Conservation (phyloP, 2,329 filamentous ascomycete species). For the Cladosporium sp. region DNA sequence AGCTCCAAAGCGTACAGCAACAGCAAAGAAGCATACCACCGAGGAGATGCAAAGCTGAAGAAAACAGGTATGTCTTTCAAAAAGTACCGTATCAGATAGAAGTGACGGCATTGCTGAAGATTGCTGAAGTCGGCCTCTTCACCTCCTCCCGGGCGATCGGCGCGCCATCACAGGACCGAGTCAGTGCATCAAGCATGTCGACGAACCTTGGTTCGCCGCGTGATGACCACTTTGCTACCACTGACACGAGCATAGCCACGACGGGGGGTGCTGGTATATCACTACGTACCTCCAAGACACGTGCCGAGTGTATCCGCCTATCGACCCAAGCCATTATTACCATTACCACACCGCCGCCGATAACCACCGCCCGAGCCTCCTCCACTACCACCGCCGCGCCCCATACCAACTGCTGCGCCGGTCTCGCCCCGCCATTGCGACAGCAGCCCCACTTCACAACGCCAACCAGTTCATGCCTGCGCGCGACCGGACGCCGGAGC, state of each 20-base stretch:
- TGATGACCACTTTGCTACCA: not conserved
- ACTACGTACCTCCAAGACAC: conserved; percentile 1
- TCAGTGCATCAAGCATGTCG: not conserved
- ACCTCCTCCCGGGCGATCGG: conserved; percentile 11
- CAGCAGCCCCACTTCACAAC: conserved; percentile 4
- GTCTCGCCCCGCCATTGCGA: conserved; percentile 8
- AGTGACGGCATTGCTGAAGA: not conserved
- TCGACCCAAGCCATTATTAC: not conserved
- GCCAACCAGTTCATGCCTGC: conserved; percentile 12
- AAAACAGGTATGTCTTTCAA: not conserved
- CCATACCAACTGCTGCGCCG: not conserved
- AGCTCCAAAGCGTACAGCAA: not conserved
- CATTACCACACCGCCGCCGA: conserved; percentile 3
- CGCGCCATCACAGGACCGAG: not conserved
- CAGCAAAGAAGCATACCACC: not conserved
- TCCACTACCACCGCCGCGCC: conserved; percentile 3
- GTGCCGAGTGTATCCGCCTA: not conserved
- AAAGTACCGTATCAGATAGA: not conserved
- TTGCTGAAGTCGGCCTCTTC: conserved; percentile 1
- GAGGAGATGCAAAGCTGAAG: not conserved
- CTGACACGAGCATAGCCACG: conserved; percentile 5
- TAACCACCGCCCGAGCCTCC: not conserved
- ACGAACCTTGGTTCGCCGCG: conserved; percentile 15
- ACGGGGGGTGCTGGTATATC: not conserved
- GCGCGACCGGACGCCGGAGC: not conserved